phyloP scores from a whole-genome alignment of 2,329 filamentous ascomycete species.

The Fusarium mexicanum region DNA sequence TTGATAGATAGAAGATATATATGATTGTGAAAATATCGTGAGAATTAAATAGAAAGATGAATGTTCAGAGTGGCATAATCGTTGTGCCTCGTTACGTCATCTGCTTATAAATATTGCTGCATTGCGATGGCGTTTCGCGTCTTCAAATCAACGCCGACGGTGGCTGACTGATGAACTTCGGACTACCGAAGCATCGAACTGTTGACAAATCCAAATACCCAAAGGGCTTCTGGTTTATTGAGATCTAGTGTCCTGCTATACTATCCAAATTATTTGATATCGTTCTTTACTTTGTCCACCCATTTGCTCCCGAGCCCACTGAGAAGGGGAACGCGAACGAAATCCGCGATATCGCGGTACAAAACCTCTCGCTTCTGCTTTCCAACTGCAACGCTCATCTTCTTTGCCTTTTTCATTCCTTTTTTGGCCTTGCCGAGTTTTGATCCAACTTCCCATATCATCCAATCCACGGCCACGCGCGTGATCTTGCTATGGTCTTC shows the following conservation, averaged over 20 bases:
- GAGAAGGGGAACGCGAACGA: not conserved
- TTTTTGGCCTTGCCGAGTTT: slow-evolving; percentile 5
- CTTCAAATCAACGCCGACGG: not conserved
- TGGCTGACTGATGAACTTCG: not conserved
- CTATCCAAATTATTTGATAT: not conserved
- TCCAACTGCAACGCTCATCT: not conserved
- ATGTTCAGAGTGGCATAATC: slow-evolving; percentile 3
- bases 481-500: slow-evolving; percentile 25
- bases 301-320: slow-evolving; percentile 1
- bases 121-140: not conserved
- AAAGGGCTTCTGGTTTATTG: too few species aligned
- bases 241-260: too few species aligned
- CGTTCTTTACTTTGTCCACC: slow-evolving; percentile 5
- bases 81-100: slow-evolving; percentile 27
- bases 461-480: not conserved
- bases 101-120: slow-evolving; percentile 28
- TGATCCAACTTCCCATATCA: slow-evolving; percentile 16
- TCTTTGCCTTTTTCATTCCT: slow-evolving; percentile 7
- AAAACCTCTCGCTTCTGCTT: not conserved
- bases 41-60: not conserved
- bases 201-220: not conserved
- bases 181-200: not conserved
- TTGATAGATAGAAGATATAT: not conserved
- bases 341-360: slow-evolving; percentile 5
- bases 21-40: not conserved